These are phyloP conservation scores for Ceratocystis eucalypticola DNA, from an alignment of 2,329 filamentous ascomycete genomes.

Conservation along the genomic window DNA sequence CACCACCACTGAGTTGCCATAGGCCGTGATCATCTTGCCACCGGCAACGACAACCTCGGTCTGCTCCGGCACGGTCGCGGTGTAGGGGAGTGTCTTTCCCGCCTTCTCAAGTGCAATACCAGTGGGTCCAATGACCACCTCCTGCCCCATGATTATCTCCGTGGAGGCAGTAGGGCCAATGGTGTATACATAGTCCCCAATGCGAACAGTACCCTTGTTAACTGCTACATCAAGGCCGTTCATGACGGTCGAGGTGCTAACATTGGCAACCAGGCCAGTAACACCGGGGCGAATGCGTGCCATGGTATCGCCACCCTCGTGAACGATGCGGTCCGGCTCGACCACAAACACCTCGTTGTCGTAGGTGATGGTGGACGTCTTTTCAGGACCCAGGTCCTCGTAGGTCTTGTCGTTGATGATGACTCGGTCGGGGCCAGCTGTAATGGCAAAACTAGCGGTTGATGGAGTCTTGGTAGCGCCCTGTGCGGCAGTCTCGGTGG, in stretches of 20 bases:
- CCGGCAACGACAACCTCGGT: conserved; percentile 36
- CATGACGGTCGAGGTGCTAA: conserved; percentile 29
- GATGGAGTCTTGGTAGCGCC: not conserved
- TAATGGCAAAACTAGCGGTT: conserved; percentile 29
- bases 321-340: conserved; percentile 27
- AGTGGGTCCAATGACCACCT: conserved; percentile 27
- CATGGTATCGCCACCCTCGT: conserved; percentile 27
- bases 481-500: not conserved
- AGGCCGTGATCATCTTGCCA: conserved; percentile 34
- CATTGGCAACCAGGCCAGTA: conserved; percentile 24
- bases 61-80: conserved; percentile 25
- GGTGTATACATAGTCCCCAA: conserved; percentile 33
- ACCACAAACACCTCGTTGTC: conserved; percentile 35
- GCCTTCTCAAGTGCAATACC: conserved; percentile 27
- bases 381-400: conserved; percentile 27
- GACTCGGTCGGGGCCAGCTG: conserved; percentile 33
- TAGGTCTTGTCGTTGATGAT: conserved; percentile 37
- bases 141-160: conserved; percentile 25
- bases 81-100: conserved; percentile 27
- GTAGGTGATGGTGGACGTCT: conserved; percentile 33
- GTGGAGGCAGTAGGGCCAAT: conserved; percentile 29
- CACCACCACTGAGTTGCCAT: conserved; percentile 31
- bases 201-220: conserved; percentile 29
- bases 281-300: conserved; percentile 29
- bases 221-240: conserved; percentile 31